Evolutionary conservation across 2,329 filamentous ascomycete genomes (phyloP).

Genomic region (Ceratocystis cubensis): DNA sequence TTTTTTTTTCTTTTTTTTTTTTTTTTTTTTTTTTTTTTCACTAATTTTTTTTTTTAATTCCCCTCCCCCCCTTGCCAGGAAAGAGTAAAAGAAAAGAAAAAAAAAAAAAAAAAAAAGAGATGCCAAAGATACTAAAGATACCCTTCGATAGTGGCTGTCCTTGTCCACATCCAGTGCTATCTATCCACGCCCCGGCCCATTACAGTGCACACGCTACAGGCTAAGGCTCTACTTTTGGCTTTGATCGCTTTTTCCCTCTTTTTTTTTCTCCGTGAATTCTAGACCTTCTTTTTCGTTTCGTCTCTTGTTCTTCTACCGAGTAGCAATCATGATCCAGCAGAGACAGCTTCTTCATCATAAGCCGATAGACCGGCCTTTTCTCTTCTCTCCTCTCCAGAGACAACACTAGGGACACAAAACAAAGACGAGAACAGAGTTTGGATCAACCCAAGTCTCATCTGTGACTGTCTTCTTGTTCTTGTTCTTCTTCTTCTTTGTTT

Average conservation of each 20-base stretch:
- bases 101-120: neutral
- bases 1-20: neutral
- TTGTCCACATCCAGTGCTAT: neutral
- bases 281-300: slow-evolving; percentile 12
- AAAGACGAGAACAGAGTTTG: slow-evolving; percentile 7
- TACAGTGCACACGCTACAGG: neutral
- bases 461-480: neutral
- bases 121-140: slow-evolving; percentile 10
- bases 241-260: neutral
- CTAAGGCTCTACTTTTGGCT: neutral
- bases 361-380: neutral
- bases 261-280: slow-evolving; percentile 6
- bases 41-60: slow-evolving; percentile 1
- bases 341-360: slow-evolving; percentile 10
- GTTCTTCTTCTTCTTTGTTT: no score
- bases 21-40: neutral
- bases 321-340: slow-evolving; percentile 8
- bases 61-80: neutral
- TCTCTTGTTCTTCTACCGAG: slow-evolving; percentile 9
- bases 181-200: neutral
- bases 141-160: neutral
- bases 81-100: neutral
- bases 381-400: slow-evolving; percentile 1
- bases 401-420: neutral
- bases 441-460: slow-evolving; percentile 9